Base-by-base conservation (phyloP, 2,329 filamentous ascomycete genomes). In the Ceratocystiopsis brevicomis region DNA sequence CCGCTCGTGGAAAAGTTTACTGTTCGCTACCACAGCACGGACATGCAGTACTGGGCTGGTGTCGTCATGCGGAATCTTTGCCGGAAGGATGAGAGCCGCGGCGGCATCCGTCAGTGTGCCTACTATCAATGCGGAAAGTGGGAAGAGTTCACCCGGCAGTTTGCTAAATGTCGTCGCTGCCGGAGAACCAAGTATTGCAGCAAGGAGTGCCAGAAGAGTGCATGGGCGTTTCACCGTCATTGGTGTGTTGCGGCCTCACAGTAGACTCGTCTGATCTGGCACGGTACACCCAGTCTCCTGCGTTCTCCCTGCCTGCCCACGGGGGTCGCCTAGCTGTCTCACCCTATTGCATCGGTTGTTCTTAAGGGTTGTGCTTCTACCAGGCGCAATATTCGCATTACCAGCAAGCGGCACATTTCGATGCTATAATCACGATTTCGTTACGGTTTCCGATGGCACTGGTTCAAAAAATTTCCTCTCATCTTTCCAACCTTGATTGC, bases 21-120 rank as follows among this genome's bases (percentile, higher is more conserved):
- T 5, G 84, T 95, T 30, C 78, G 90, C 50, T 86, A 95, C 56
- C 85, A 95, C 61, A 86, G 83, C 50, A 83, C 85, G 47, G 87
- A 95, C 57, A 98, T 98, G 90, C 88, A 95, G 60, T 98, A 98
- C 65, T 98, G 90, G 90, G 90, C 90, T 16, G 90, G 88, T 48
- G 90, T 98, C 15, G 90, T 98, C 39, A 98, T 98, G 90, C 76
- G 90, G 50, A 98, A 98, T 57, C 73, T 98, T 41, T 98, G 90
- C 68, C 83, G 90, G 50, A 98, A 98, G 64, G 90, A 98, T 58
- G 90, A 98, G 57, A 84, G 81, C 12, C 74, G 84, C 40, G 90
- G 90, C 37, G 90, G 90, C 46, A 96, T 98, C 52, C 73, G 90
- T 45, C 90, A 98, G 59, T 98, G 90, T 59, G 90, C 90, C 43